Percentiles rank a stretch among this genome's conserved stretches.
These are phyloP conservation scores for Candida ficus DNA, from an alignment of 805 yeast species.

Conservation along the genomic window DNA sequence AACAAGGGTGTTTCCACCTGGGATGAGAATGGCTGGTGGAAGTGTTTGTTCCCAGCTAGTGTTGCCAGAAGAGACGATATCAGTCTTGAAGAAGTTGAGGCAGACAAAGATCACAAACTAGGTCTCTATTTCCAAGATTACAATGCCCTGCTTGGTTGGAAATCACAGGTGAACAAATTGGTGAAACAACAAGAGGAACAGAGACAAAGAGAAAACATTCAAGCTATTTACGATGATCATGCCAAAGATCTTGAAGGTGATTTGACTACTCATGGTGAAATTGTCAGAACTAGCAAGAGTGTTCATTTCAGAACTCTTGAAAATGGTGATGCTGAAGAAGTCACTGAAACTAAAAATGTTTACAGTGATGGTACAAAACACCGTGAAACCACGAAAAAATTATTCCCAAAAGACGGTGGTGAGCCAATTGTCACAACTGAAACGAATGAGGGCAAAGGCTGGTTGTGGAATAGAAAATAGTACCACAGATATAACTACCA, in stretches of 20 bases:
- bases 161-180: conserved; percentile 45
- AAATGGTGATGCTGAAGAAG: conserved; percentile 40
- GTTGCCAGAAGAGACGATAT: conserved; percentile 30
- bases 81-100: conserved; percentile 55
- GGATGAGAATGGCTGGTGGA: conserved; percentile 86
- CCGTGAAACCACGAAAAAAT: conserved; percentile 32
- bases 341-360: conserved; percentile 31
- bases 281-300: conserved; percentile 35
- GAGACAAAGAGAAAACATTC: conserved; percentile 13
- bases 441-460: conserved; percentile 8
- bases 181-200: conserved; percentile 32
- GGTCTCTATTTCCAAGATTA: conserved; percentile 63
- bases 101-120: conserved; percentile 35
- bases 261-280: conserved; percentile 16
- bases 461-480: conserved; percentile 25
- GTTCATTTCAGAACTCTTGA: conserved; percentile 32
- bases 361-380: conserved; percentile 40
- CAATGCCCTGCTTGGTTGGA: conserved; percentile 66
- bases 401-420: conserved; percentile 33
- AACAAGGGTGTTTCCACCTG: conserved; percentile 70
- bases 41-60: conserved; percentile 74
- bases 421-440: conserved; percentile 25
- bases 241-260: conserved; percentile 19
- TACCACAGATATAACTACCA: too few relatives aligned
- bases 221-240: conserved; percentile 21